Evolutionary conservation across 1,139 yeast genomes (phyloP).

Genomic region (Pichia sp.): DNA sequence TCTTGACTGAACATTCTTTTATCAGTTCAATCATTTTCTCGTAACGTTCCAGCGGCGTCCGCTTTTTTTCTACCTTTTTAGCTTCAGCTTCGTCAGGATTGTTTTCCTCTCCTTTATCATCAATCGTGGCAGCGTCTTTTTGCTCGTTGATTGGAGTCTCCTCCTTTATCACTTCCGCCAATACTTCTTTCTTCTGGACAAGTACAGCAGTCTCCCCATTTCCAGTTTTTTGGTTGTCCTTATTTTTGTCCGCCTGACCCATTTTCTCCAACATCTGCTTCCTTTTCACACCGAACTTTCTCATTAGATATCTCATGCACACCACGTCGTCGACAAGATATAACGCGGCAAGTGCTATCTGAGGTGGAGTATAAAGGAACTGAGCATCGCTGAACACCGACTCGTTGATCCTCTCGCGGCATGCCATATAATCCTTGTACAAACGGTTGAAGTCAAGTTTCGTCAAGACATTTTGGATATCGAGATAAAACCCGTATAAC

Average conservation of each 20-base stretch:
- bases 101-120: neutral
- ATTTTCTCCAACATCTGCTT: slow-evolving; percentile 18
- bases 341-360: slow-evolving; percentile 84
- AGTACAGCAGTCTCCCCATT: slow-evolving; percentile 11
- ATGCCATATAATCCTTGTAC: slow-evolving; percentile 56
- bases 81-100: slow-evolving; percentile 1
- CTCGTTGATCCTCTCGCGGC: slow-evolving; percentile 63
- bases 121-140: neutral
- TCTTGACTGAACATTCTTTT: slow-evolving; percentile 44
- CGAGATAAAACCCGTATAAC: slow-evolving; percentile 86
- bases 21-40: slow-evolving; percentile 44
- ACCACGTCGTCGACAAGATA: slow-evolving; percentile 61
- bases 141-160: neutral
- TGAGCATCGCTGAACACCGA: slow-evolving; percentile 69
- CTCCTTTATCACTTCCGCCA: neutral
- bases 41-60: slow-evolving; percentile 33
- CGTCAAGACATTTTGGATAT: slow-evolving; percentile 63
- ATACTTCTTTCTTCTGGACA: neutral
- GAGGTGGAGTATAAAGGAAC: slow-evolving; percentile 87
- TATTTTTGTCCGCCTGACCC: slow-evolving; percentile 8
- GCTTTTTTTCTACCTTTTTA: slow-evolving; percentile 3
- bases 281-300: slow-evolving; percentile 40
- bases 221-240: slow-evolving; percentile 2
- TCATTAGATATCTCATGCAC: slow-evolving; percentile 58
- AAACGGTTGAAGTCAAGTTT: slow-evolving; percentile 37